A percentile compares a stretch with the other conserved stretches of the same genome.
Evolutionary conservation across 768 basidiomycete genomes (phyloP).

Genomic region (Suillus weaverae): DNA sequence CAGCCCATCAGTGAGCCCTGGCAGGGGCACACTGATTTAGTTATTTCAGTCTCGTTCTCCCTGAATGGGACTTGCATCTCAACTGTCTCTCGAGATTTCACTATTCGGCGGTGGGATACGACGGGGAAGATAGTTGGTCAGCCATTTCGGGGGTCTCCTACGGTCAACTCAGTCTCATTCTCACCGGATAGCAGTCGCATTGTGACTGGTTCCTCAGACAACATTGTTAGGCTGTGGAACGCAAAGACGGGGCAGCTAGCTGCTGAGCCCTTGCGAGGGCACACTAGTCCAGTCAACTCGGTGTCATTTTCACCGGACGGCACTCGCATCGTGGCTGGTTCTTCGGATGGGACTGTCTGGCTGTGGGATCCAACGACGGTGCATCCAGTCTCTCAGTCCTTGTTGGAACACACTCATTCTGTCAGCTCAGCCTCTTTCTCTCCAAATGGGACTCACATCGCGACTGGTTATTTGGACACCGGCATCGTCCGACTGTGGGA

Average conservation of each 20-base stretch:
- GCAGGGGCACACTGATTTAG: conserved; percentile 5
- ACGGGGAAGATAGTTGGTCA: conserved; percentile 5
- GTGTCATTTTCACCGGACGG: conserved; percentile 19
- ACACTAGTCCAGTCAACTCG: conserved; percentile 4
- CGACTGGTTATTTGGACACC: conserved; percentile 18
- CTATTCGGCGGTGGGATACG: conserved; percentile 15
- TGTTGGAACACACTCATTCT: conserved; percentile 13
- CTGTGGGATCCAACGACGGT: conserved; percentile 9
- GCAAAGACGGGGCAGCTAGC: background rate
- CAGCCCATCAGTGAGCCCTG: background rate
- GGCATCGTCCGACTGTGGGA: conserved; percentile 21
- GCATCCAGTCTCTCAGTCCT: background rate
- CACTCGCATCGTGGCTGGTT: conserved; percentile 10
- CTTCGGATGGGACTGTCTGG: conserved; percentile 4
- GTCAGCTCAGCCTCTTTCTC: conserved; percentile 22
- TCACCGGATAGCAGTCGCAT: conserved; percentile 15
- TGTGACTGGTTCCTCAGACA: conserved; percentile 9
- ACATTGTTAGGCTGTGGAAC: background rate
- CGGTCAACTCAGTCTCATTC: conserved; percentile 14
- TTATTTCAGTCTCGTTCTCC: conserved; percentile 14
- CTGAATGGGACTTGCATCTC: conserved; percentile 7
- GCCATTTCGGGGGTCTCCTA: conserved; percentile 7
- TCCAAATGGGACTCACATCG: conserved; percentile 17
- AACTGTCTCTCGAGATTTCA: conserved; percentile 11
- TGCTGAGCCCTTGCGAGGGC: background rate